phyloP scores from a whole-genome alignment of 306 rosid species.

The Glycine tomentella region DNA sequence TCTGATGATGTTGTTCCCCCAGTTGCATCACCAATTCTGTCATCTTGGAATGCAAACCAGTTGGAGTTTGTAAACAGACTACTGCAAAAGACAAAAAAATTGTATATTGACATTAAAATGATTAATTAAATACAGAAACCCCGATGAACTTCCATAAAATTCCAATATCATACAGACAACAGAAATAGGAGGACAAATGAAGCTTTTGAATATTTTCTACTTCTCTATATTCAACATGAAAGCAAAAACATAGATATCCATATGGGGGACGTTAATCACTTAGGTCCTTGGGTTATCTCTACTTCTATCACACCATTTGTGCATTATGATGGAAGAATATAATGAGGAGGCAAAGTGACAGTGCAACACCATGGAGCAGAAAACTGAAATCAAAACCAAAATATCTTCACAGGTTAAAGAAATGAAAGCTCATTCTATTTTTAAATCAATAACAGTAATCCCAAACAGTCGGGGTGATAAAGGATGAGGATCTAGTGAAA shows the following conservation, averaged over 20 bases:
- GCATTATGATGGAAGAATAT: slow-evolving; percentile 13
- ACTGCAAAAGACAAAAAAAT: slow-evolving; percentile 55
- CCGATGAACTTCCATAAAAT: background rate
- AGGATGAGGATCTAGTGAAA: slow-evolving; percentile 15
- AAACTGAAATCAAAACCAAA: no score
- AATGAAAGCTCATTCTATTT: no score
- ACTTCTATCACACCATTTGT: slow-evolving; percentile 23
- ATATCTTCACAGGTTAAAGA: no score
- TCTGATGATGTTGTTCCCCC: slow-evolving; percentile 73
- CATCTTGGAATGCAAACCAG: slow-evolving; percentile 99
- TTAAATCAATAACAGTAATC: no score
- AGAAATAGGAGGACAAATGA: slow-evolving; percentile 6
- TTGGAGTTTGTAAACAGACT: slow-evolving; percentile 95
- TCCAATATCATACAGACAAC: slow-evolving; percentile 4
- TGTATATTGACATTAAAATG: slow-evolving; percentile 30
- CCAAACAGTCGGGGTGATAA: background rate
- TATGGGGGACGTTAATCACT: background rate
- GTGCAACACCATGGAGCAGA: slow-evolving; percentile 29
- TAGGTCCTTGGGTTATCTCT: slow-evolving; percentile 20
- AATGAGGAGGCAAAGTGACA: slow-evolving; percentile 5
- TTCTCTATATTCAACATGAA: slow-evolving; percentile 6
- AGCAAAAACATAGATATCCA: slow-evolving; percentile 18
- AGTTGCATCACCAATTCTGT: slow-evolving; percentile 67
- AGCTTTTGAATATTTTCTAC: slow-evolving; percentile 11
- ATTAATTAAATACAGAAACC: background rate